These are phyloP conservation scores for Punica granatum DNA, from an alignment of 345 rosid genomes.

Conservation along the genomic window DNA sequence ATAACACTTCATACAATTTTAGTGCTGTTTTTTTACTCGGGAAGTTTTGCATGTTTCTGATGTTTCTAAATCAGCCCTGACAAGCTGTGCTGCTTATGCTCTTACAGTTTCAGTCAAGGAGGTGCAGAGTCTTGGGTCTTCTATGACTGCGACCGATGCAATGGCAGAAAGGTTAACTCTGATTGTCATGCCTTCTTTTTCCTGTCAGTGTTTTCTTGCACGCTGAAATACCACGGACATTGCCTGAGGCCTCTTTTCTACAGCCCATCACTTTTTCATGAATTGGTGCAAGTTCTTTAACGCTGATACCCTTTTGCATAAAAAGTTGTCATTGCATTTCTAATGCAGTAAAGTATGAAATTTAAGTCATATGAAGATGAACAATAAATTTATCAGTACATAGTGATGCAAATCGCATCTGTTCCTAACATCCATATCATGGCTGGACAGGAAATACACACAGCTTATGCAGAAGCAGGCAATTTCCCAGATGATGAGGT, in stretches of 20 bases:
- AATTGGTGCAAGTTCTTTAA: background rate
- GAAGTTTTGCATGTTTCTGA: slow-evolving; percentile 1
- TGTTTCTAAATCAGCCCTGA: background rate
- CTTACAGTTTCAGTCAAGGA: slow-evolving; percentile 30
- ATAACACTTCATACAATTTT: background rate
- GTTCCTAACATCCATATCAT: slow-evolving; percentile 5
- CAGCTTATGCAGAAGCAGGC: slow-evolving; percentile 26
- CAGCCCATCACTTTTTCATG: background rate
- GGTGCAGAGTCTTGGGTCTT: slow-evolving; percentile 25
- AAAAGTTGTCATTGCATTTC: background rate
- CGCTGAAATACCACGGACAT: background rate
- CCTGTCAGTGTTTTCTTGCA: background rate
- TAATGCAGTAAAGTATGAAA: background rate
- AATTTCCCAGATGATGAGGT: slow-evolving; percentile 50
- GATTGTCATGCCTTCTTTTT: background rate
- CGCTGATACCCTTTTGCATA: background rate
- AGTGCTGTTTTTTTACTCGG: background rate
- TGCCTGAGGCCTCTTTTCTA: too few relatives aligned
- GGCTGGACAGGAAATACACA: slow-evolving; percentile 21
- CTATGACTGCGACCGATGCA: slow-evolving; percentile 25
- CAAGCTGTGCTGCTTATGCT: slow-evolving; percentile 6
- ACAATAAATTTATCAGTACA: background rate
- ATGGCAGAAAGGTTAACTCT: slow-evolving; percentile 32
- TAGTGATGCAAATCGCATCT: background rate
- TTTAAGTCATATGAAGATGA: background rate